phyloP scores from a whole-genome alignment of 73 alveolate genomes.

The Uronychia binucleata region DNA sequence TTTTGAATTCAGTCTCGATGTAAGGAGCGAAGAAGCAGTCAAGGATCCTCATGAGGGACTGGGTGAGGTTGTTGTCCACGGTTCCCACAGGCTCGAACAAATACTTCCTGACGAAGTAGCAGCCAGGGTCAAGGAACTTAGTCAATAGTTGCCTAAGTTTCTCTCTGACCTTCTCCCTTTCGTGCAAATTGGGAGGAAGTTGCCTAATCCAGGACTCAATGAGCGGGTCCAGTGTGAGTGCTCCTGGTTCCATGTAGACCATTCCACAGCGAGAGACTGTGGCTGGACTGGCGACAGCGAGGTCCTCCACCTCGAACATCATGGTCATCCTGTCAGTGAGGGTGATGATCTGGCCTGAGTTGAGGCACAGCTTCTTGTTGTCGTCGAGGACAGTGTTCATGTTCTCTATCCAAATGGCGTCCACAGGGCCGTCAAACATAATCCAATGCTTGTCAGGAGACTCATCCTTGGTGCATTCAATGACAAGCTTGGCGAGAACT shows the following conservation, averaged over 20 bases:
- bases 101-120: constrained; percentile 75
- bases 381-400: constrained; percentile 98
- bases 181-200: constrained; percentile 82
- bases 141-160: constrained; percentile 75
- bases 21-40: constrained; percentile 89
- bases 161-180: constrained; percentile 69
- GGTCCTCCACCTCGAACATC: constrained; percentile 98
- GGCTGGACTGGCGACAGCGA: constrained; percentile 99
- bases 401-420: constrained; percentile 99
- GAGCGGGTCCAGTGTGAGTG: constrained; percentile 89
- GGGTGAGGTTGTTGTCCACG: constrained; percentile 69
- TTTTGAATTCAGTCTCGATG: constrained; percentile 90
- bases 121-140: constrained; percentile 76
- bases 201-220: constrained; percentile 90
- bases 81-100: constrained; percentile 80
- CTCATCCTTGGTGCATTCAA: constrained; percentile 78
- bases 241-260: constrained; percentile 99
- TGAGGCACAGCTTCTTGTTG: constrained; percentile 86
- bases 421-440: constrained; percentile 99
- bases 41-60: constrained; percentile 73
- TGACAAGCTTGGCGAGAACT: constrained; percentile 80
- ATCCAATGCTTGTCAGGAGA: constrained; percentile 96
- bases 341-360: constrained; percentile 84
- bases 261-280: constrained; percentile 99
- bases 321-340: constrained; percentile 96